phyloP scores from a whole-genome alignment of 306 rosid species.

The Prinsepia uniflora region DNA sequence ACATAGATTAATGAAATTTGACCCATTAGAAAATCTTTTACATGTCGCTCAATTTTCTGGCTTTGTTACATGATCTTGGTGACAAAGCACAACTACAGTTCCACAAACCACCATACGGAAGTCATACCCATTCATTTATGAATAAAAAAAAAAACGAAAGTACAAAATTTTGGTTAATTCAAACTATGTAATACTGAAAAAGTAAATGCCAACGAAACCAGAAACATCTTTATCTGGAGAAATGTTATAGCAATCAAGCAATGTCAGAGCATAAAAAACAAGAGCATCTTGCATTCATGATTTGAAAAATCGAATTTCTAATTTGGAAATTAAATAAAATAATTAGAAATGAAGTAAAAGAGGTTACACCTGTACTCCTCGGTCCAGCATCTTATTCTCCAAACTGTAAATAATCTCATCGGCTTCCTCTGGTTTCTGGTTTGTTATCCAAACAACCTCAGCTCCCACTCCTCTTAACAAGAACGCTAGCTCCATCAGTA shows the following conservation, averaged over 20 bases:
- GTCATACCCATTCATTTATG: neutral
- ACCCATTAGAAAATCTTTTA: neutral
- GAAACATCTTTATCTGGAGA: neutral
- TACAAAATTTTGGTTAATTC: neutral
- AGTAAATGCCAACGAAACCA: neutral
- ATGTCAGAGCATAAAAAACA: neutral
- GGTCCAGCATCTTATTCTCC: slow-evolving; percentile 70
- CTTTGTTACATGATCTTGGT: neutral
- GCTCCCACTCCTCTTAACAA: slow-evolving; percentile 67
- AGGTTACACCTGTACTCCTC: slow-evolving; percentile 63
- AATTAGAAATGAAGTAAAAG: slow-evolving; percentile 1
- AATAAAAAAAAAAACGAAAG: neutral
- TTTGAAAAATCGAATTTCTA: neutral
- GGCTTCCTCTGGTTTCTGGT: slow-evolving; percentile 49
- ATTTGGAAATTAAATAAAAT: neutral
- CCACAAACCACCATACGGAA: neutral
- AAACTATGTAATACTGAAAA: neutral
- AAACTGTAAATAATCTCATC: slow-evolving; percentile 59
- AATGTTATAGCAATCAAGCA: neutral
- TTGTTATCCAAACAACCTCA: slow-evolving; percentile 70
- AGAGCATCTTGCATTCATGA: neutral
- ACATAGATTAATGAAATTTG: neutral
- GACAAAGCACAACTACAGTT: neutral
- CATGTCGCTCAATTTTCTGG: neutral
- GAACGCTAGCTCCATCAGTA: slow-evolving; percentile 78